phyloP scores from a whole-genome alignment of 2,329 filamentous ascomycete species.

The Monosporascus sp. region DNA sequence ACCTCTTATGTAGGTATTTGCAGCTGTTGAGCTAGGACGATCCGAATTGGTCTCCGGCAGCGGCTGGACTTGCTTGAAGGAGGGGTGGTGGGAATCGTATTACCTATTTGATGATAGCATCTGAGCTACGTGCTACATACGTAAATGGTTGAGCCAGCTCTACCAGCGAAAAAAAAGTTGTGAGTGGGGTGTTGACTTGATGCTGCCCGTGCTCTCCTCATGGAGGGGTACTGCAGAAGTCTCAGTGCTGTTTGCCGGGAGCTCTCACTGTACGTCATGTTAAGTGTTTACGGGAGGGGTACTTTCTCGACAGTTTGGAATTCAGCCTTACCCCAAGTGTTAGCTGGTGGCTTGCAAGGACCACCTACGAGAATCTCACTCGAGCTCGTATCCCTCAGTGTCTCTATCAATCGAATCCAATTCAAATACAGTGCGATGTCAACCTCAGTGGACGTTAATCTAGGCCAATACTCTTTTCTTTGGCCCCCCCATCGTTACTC shows the following conservation, averaged over 20 bases:
- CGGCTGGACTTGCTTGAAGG: background rate
- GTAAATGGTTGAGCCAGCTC: background rate
- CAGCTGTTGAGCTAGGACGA: background rate
- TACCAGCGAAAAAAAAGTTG: background rate
- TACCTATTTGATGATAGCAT: background rate
- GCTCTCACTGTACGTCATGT: background rate
- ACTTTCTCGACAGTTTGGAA: background rate
- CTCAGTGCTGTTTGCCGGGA: background rate
- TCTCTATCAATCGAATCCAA: background rate
- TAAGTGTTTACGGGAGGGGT: background rate
- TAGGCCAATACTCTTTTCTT: background rate
- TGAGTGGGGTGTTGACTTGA: background rate
- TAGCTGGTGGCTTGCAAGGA: background rate
- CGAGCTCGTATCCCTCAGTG: background rate
- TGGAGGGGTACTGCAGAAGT: background rate
- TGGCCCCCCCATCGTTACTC: background rate
- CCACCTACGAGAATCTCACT: background rate
- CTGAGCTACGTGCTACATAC: background rate
- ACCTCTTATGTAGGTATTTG: no score
- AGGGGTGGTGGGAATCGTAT: background rate
- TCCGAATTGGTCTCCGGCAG: background rate
- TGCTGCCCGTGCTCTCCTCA: background rate
- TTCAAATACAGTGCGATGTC: background rate
- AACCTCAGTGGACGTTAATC: background rate
- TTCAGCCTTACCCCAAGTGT: background rate